Evolutionary conservation across 805 yeast genomes (phyloP).

Genomic region (Pachysolen tannophilus): DNA sequence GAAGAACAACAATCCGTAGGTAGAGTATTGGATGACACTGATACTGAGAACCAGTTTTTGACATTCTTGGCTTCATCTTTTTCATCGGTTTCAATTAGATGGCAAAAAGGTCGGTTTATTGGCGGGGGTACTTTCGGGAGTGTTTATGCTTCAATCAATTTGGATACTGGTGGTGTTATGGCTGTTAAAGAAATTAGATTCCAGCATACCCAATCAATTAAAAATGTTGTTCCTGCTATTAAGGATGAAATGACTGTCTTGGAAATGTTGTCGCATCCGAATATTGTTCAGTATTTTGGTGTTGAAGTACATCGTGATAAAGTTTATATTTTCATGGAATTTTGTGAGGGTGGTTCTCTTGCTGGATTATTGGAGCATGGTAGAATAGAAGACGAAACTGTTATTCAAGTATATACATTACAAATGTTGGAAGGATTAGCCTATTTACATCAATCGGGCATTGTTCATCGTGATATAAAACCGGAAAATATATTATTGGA

Average conservation of each 20-base stretch:
- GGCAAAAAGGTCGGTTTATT: conserved; percentile 93
- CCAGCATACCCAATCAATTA: conserved; percentile 80
- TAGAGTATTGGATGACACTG: conserved; percentile 80
- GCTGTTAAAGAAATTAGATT: conserved; percentile 94
- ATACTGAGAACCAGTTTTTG: conserved; percentile 80
- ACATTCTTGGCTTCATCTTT: conserved; percentile 82
- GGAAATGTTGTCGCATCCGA: conserved; percentile 93
- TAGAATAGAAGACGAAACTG: conserved; percentile 89
- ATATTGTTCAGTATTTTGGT: conserved; percentile 92
- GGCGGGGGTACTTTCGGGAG: conserved; percentile 97
- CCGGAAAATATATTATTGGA: conserved; percentile 90
- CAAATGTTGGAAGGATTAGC: conserved; percentile 95
- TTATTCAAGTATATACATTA: conserved; percentile 80
- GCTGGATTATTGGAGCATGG: conserved; percentile 85
- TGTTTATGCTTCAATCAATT: conserved; percentile 84
- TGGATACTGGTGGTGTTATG: conserved; percentile 93
- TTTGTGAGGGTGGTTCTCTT: conserved; percentile 92
- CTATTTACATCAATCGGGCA: conserved; percentile 87
- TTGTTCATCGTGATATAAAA: conserved; percentile 94
- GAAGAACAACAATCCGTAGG: conserved; percentile 58
- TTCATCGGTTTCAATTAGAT: conserved; percentile 80
- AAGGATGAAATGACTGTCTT: conserved; percentile 95
- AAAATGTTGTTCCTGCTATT: conserved; percentile 77
- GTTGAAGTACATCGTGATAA: conserved; percentile 95
- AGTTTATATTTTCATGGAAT: conserved; percentile 95